These are phyloP conservation scores for Verticillium alfalfae DNA, from an alignment of 2,329 filamentous ascomycete genomes.

Conservation along the genomic window DNA sequence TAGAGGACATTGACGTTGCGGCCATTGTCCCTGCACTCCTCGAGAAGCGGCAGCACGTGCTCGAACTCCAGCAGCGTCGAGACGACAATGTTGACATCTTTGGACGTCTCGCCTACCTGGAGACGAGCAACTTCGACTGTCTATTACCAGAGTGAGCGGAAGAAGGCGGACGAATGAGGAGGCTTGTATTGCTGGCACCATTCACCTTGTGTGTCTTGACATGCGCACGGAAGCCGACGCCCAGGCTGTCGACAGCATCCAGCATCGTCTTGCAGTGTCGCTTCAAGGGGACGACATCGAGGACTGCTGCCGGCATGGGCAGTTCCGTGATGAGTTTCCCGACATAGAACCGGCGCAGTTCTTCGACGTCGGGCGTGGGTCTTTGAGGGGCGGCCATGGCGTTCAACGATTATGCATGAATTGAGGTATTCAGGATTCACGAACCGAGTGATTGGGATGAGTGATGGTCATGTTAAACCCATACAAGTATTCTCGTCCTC, in stretches of 20 bases:
- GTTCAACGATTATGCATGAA: too few species aligned
- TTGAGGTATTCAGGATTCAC: too few species aligned
- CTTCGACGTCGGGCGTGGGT: background rate
- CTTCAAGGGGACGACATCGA: constrained; percentile 47
- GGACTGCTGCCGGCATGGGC: constrained; percentile 48
- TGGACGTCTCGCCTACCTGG: constrained; percentile 40
- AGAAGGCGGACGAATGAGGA: too few species aligned
- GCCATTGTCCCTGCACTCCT: background rate
- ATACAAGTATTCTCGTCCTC: too few species aligned
- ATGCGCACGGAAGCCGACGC: constrained; percentile 54
- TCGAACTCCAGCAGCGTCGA: constrained; percentile 57
- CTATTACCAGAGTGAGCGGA: constrained; percentile 18
- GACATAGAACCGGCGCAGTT: constrained; percentile 11
- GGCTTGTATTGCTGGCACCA: rapidly evolving
- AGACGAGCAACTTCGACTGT: constrained; percentile 48
- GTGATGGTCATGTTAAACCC: too few species aligned
- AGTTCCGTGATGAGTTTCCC: constrained; percentile 24
- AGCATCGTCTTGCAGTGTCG: constrained; percentile 55
- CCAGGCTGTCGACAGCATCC: constrained; percentile 37
- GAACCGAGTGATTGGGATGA: too few species aligned
- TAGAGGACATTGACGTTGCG: constrained; percentile 42
- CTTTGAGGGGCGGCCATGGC: background rate
- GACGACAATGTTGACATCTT: constrained; percentile 47
- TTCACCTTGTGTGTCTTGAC: constrained; percentile 61
- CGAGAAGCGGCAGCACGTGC: constrained; percentile 41